A percentile compares a stretch with the other conserved stretches of the same genome.
Conservation (phyloP, 495 filamentous ascomycete genomes). For the Annulohypoxylon moriforme region DNA sequence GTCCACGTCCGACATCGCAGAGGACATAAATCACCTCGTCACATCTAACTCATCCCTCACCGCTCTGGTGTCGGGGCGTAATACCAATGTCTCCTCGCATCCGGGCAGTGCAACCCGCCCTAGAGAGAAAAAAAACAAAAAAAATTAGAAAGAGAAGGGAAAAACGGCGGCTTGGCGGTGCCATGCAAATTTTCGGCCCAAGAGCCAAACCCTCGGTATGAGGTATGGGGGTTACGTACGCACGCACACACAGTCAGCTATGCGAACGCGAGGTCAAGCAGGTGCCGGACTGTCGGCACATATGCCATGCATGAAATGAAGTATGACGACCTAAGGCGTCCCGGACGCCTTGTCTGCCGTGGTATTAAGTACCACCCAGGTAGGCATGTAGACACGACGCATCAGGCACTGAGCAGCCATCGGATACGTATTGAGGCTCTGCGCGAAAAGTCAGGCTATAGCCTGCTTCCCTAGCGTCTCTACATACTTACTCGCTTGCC, state of each 20-base stretch:
- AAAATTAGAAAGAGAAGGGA: no score
- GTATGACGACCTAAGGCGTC: background rate
- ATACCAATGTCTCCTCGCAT: background rate
- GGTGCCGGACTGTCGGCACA: no score
- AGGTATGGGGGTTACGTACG: no score
- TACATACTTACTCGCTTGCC: background rate
- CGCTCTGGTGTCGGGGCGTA: background rate
- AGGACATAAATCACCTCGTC: no score
- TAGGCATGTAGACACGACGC: no score
- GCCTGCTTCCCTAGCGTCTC: background rate
- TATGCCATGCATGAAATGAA: background rate
- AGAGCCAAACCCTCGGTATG: background rate
- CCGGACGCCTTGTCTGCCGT: background rate
- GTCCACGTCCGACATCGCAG: background rate
- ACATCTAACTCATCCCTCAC: background rate
- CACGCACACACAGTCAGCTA: no score
- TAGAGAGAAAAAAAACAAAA: no score
- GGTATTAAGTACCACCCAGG: background rate
- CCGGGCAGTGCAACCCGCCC: background rate
- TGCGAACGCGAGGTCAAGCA: no score
- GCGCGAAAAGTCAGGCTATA: background rate
- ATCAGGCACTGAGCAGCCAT: background rate
- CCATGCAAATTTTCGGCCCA: background rate
- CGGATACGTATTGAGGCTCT: background rate
- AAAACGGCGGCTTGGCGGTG: no score